Evolutionary conservation across 805 yeast species (phyloP).

Genomic region (Candida silvicultrix): DNA sequence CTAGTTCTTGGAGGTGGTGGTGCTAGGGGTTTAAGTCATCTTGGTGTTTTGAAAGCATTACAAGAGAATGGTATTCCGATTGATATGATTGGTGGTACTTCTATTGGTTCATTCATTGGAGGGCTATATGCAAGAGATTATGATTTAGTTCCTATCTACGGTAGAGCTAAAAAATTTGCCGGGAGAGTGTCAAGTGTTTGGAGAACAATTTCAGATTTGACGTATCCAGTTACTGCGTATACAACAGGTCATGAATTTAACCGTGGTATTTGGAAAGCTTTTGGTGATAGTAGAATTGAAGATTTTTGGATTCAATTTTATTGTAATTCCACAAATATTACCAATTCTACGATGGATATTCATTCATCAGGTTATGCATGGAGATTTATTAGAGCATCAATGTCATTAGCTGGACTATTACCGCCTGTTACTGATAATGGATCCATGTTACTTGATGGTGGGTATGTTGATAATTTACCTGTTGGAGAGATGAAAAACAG

Average conservation of each 20-base stretch:
- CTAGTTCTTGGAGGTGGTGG: conserved; percentile 97
- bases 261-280: conserved; percentile 94
- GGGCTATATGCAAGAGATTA: conserved; percentile 92
- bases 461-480: conserved; percentile 90
- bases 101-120: conserved; percentile 94
- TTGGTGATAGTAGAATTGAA: conserved; percentile 88
- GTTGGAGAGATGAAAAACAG: conserved; percentile 86
- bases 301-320: conserved; percentile 92
- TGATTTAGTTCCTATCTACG: conserved; percentile 85
- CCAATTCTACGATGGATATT: conserved; percentile 91
- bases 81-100: conserved; percentile 93
- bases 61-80: conserved; percentile 93
- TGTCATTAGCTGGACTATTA: conserved; percentile 90
- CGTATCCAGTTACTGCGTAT: conserved; percentile 91
- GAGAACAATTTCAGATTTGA: conserved; percentile 78
- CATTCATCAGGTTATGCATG: conserved; percentile 92
- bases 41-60: conserved; percentile 85
- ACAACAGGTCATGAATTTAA: conserved; percentile 97
- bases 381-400: conserved; percentile 92
- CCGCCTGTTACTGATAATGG: conserved; percentile 91
- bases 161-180: conserved; percentile 81
- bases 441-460: conserved; percentile 91
- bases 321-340: conserved; percentile 90
- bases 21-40: conserved; percentile 88
- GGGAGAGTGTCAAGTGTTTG: conserved; percentile 78